Conservation (phyloP, 495 filamentous ascomycete species). For the Tuber calosporum region DNA sequence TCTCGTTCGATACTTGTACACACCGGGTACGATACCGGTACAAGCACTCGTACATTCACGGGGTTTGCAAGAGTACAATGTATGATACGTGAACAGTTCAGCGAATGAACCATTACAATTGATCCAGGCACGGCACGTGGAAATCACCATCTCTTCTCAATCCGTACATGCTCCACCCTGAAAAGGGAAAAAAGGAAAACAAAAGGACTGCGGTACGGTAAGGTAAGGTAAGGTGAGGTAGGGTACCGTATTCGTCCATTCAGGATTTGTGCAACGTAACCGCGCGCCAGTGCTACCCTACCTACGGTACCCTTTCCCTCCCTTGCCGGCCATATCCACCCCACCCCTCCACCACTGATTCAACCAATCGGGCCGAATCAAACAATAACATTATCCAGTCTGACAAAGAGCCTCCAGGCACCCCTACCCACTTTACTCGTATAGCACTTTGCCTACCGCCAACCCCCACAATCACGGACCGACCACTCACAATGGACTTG, state of each 20-base stretch:
- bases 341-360: too few species aligned
- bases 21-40: too few species aligned
- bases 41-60: too few species aligned
- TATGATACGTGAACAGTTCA: not conserved
- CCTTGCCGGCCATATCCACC: not conserved
- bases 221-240: too few species aligned
- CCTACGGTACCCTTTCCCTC: not conserved
- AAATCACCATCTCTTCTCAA: not conserved
- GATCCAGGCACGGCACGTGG: constrained; percentile 5
- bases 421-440: too few species aligned
- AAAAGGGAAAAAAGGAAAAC: not conserved
- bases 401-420: not conserved
- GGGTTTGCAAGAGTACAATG: too few species aligned
- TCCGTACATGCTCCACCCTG: not conserved
- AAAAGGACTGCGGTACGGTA: not conserved
- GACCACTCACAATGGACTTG: constrained; percentile 3
- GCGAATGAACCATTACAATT: not conserved
- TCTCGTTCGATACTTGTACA: too few species aligned
- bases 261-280: not conserved
- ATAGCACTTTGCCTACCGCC: too few species aligned
- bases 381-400: constrained; percentile 3
- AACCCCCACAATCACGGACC: not conserved
- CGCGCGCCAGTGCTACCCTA: not conserved
- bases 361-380: not conserved
- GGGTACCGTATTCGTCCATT: too few species aligned